Evolutionary conservation across 2,329 filamentous ascomycete species (phyloP).

Genomic region (Pseudocercospora pini-densiflorae): DNA sequence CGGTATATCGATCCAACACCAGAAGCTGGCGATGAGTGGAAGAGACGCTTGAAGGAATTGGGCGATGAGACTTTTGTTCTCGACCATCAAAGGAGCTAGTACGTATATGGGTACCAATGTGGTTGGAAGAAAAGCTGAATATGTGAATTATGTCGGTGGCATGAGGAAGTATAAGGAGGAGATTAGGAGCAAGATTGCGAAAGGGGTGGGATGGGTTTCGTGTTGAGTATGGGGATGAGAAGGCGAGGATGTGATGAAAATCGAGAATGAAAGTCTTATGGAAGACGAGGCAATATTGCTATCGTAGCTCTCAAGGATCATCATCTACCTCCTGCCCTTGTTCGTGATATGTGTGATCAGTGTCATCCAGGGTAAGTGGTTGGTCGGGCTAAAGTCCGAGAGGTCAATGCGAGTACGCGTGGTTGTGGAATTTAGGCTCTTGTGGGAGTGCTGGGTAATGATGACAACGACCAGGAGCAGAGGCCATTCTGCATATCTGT

Average conservation of each 20-base stretch:
- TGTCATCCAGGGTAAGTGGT: neutral
- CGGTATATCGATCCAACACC: neutral
- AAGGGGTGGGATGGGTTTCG: neutral
- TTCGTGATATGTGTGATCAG: neutral
- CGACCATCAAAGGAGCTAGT: neutral
- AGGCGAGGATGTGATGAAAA: neutral
- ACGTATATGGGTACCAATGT: neutral
- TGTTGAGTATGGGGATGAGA: neutral
- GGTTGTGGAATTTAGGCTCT: no score
- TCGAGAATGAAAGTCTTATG: neutral
- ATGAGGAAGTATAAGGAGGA: neutral
- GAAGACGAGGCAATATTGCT: neutral
- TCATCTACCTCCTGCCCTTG: no score
- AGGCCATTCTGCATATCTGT: neutral
- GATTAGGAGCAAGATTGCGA: neutral
- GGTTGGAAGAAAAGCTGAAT: neutral
- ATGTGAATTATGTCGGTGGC: neutral
- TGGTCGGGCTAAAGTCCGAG: neutral
- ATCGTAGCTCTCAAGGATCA: neutral
- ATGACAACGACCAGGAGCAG: neutral
- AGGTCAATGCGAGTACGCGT: neutral
- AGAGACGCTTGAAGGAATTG: neutral
- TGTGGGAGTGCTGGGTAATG: neutral
- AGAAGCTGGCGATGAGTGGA: neutral
- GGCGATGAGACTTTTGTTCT: neutral